Base-by-base conservation (phyloP, 2,329 filamentous ascomycete genomes). In the Beauveria varroae region DNA sequence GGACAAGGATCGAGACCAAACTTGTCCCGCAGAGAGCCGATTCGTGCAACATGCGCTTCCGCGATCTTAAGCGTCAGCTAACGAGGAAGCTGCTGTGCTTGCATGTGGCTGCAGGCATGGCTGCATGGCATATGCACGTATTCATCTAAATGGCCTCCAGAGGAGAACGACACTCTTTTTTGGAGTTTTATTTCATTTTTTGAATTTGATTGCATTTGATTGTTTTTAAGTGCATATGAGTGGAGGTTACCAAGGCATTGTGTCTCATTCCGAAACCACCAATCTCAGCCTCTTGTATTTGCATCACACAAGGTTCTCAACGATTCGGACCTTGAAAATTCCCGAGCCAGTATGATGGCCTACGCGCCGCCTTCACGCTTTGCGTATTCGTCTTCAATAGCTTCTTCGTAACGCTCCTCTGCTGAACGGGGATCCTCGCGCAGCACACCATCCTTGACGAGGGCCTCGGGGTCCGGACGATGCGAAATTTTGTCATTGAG, bases 401-500 rank as follows among this genome's bases (percentile, higher is more conserved):
- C 82, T 72, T 86, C 83, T 63, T 79, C 77, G 65, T 86, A 86
- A 66, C 79, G 80, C 66, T 82, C 78, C 30, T 83, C 80, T 3
- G 80, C 73, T n/a, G 77, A 78, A 61, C 85, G 81, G 2, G 85
- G 85, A 67, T 89, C 86, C 66, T 88, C 84, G 62, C 84, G 85
- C 65, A 97, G 76, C 60, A 97, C 90, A 5, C 92, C 92, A 67
- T 89, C 86, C 69, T 89, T 86, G 62, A 96, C 80, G 64, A 96
- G 78, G 56, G 88, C 82, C 66, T 92, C 90, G 12, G 90, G 88
- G 41, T 84, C 81, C 1, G 93, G 93, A 22, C 93, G 83, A 68
- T 88, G 82, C 69, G 88, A 84, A 64, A 97, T 86, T 74, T 93
- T 93, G 70, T 96, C 91, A 74, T 96, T 95, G 64, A 97, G 81